These are phyloP conservation scores for Starmera dryadoides DNA, from an alignment of 805 yeast species.

Conservation along the genomic window DNA sequence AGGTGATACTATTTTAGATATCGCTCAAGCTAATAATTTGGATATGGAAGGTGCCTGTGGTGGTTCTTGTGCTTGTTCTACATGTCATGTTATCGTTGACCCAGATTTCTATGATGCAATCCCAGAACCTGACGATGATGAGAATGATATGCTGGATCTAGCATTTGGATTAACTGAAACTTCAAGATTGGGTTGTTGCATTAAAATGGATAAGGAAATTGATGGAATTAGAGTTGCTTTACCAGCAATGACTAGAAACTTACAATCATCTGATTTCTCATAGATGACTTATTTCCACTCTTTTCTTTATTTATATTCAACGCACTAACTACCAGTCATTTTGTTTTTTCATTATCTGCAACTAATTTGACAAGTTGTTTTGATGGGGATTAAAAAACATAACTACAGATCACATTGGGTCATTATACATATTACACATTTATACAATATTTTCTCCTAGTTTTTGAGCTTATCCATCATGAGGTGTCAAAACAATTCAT, in stretches of 20 bases:
- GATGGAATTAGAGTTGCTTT: constrained; percentile 93
- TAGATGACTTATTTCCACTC: constrained; percentile 10
- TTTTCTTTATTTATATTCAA: neutral
- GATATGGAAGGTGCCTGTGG: constrained; percentile 99
- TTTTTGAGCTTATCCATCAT: too few species aligned
- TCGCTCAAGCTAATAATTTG: constrained; percentile 87
- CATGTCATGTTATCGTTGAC: constrained; percentile 94
- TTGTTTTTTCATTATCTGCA: too few species aligned
- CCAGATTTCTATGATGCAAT: constrained; percentile 88
- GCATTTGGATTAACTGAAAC: constrained; percentile 98
- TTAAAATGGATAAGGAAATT: constrained; percentile 78
- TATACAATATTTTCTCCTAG: too few species aligned
- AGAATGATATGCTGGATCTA: constrained; percentile 95
- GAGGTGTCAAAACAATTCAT: too few species aligned
- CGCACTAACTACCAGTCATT: too few species aligned
- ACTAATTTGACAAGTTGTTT: too few species aligned
- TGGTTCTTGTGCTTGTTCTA: constrained; percentile 97
- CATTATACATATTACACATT: too few species aligned
- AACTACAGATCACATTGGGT: too few species aligned
- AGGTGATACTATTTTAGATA: constrained; percentile 87
- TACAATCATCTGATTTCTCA: constrained; percentile 74
- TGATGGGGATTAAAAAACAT: too few species aligned
- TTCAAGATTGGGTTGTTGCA: constrained; percentile 92
- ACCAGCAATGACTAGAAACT: constrained; percentile 95
- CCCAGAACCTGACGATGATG: constrained; percentile 96